Evolutionary conservation across 2,329 filamentous ascomycete genomes (phyloP).

Genomic region (Nannizzia gypsea): DNA sequence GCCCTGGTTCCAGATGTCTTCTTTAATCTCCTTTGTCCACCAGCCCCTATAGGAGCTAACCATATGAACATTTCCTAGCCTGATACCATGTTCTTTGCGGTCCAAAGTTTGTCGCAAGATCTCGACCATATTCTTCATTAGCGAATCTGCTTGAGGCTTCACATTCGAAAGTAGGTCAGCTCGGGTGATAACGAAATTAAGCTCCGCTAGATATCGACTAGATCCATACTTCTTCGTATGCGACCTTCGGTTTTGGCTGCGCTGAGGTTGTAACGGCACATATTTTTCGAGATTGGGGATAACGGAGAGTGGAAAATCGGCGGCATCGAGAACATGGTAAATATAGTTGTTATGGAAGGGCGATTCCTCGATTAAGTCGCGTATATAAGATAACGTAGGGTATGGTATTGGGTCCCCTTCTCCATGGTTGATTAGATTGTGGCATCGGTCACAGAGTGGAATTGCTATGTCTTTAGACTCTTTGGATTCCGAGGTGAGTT

Average conservation of each 20-base stretch:
- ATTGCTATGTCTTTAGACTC: conserved; percentile 10
- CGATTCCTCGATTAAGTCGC: conserved; percentile 75
- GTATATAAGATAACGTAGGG: conserved; percentile 68
- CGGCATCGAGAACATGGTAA: conserved; percentile 89
- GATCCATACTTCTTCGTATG: conserved; percentile 52
- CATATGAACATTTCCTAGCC: conserved; percentile 76
- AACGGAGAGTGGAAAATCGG: conserved; percentile 91
- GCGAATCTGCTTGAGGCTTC: conserved; percentile 67
- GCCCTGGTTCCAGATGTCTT: conserved; percentile 71
- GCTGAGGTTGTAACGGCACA: conserved; percentile 59
- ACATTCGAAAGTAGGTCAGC: conserved; percentile 74
- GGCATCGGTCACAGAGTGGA: conserved; percentile 78
- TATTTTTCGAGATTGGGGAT: conserved; percentile 62
- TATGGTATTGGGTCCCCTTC: conserved; percentile 61
- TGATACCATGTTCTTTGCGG: conserved; percentile 52
- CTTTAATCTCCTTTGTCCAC: conserved; percentile 81
- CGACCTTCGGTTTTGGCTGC: conserved; percentile 69
- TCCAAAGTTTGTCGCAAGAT: conserved; percentile 69
- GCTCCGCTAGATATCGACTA: conserved; percentile 61
- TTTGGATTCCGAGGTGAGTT: background rate
- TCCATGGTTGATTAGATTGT: conserved; percentile 66
- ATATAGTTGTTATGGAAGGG: conserved; percentile 86
- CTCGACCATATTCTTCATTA: conserved; percentile 75
- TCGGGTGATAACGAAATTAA: conserved; percentile 85
- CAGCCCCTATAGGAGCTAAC: conserved; percentile 78